phyloP scores from a whole-genome alignment of 305 asterid species.

The Fraxinus floribunda region DNA sequence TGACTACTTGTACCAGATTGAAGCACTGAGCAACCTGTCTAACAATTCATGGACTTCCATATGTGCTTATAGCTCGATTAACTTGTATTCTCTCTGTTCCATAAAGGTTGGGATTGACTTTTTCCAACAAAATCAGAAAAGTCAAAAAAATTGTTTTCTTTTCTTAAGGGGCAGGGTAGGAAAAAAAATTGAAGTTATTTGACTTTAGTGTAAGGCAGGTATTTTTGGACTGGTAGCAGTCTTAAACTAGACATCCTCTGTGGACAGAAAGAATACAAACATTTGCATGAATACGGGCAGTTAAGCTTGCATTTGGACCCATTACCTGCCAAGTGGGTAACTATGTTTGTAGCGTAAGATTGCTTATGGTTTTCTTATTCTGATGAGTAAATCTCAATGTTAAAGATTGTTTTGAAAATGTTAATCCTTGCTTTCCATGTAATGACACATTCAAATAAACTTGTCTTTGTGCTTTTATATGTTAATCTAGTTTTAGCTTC shows the following conservation, averaged over 20 bases:
- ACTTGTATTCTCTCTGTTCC: not conserved
- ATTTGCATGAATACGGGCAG: not conserved
- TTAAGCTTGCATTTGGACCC: not conserved
- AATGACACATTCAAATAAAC: not conserved
- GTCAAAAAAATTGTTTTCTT: not conserved
- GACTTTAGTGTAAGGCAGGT: not conserved
- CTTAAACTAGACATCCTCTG: not conserved
- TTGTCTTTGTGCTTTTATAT: slow-evolving; percentile 17
- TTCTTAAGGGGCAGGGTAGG: not conserved
- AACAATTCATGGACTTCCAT: not conserved
- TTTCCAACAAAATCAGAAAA: not conserved
- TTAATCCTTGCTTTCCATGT: not conserved
- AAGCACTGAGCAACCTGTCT: not conserved
- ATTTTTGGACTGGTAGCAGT: not conserved
- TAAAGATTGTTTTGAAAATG: not conserved
- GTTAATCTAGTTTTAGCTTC: slow-evolving; percentile 20
- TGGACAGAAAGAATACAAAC: not conserved
- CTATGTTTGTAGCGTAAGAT: not conserved
- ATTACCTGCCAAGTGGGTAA: not conserved
- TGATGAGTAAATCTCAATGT: not conserved
- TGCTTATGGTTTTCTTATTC: not conserved
- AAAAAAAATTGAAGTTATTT: not conserved
- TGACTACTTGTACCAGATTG: not conserved
- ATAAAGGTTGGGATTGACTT: not conserved
- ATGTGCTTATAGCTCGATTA: not conserved